Conservation (phyloP, 2,329 filamentous ascomycete species). For the Diaporthe citriasiana region DNA sequence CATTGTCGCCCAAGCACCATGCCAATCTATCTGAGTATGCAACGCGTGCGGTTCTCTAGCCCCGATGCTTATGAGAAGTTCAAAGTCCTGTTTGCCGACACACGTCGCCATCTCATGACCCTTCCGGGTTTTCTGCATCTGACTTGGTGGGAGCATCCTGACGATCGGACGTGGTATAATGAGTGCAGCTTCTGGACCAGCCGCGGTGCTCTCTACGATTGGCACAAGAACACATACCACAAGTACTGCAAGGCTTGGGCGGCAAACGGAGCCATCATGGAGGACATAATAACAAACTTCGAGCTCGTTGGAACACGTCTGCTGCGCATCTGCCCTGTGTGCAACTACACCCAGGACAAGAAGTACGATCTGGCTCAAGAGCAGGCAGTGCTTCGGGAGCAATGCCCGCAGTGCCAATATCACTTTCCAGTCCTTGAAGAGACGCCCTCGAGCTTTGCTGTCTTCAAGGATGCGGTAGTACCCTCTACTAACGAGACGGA, state of each 20-base stretch:
- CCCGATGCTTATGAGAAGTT: constrained; percentile 34
- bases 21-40: constrained; percentile 8
- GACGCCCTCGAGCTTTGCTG: background rate
- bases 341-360: constrained; percentile 34
- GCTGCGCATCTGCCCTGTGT: constrained; percentile 28
- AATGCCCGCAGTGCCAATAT: constrained; percentile 29
- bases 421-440: constrained; percentile 28
- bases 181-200: constrained; percentile 38
- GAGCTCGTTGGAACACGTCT: constrained; percentile 32
- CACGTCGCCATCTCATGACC: constrained; percentile 32
- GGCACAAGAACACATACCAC: constrained; percentile 39
- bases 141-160: constrained; percentile 37
- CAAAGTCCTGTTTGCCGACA: constrained; percentile 36
- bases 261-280: constrained; percentile 36
- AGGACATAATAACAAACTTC: constrained; percentile 34
- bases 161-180: constrained; percentile 36
- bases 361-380: constrained; percentile 33
- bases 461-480: background rate
- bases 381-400: constrained; percentile 33
- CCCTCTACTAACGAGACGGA: background rate
- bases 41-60: constrained; percentile 27
- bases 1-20: background rate
- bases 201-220: constrained; percentile 34
- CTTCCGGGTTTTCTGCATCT: constrained; percentile 36
- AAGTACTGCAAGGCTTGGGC: constrained; percentile 36